phyloP scores from a whole-genome alignment of 208 protist genomes.

The Phytomonas sp. region DNA sequence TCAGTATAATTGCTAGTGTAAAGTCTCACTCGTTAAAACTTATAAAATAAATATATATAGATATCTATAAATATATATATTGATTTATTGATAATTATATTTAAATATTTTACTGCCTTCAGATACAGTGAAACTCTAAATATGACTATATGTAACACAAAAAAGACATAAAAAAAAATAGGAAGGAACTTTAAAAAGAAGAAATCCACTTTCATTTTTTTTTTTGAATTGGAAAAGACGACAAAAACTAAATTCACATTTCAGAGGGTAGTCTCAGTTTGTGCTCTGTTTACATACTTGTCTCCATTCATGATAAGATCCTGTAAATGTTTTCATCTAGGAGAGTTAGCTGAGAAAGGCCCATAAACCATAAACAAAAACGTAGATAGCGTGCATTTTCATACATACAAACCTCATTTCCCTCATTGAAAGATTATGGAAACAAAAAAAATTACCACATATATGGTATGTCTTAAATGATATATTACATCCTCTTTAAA shows the following conservation, averaged over 20 bases:
- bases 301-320: neutral
- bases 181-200: neutral
- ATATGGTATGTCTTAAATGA: neutral
- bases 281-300: neutral
- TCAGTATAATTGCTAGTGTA: neutral
- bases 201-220: neutral
- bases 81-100: too few species aligned
- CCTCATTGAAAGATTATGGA: neutral
- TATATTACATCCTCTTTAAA: neutral
- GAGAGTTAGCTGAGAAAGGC: neutral
- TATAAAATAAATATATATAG: neutral
- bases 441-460: neutral
- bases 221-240: neutral
- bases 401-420: neutral
- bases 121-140: neutral
- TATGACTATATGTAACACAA: conserved; percentile 6
- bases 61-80: conserved; percentile 14
- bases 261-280: neutral
- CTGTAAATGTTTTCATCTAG: neutral
- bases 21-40: neutral
- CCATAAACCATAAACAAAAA: neutral
- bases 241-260: conserved; percentile 7
- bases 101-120: neutral
- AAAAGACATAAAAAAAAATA: conserved; percentile 1
- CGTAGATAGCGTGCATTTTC: neutral